Evolutionary conservation across 148 eudicot genomes (phyloP).

Genomic region (Polygonum aviculare): DNA sequence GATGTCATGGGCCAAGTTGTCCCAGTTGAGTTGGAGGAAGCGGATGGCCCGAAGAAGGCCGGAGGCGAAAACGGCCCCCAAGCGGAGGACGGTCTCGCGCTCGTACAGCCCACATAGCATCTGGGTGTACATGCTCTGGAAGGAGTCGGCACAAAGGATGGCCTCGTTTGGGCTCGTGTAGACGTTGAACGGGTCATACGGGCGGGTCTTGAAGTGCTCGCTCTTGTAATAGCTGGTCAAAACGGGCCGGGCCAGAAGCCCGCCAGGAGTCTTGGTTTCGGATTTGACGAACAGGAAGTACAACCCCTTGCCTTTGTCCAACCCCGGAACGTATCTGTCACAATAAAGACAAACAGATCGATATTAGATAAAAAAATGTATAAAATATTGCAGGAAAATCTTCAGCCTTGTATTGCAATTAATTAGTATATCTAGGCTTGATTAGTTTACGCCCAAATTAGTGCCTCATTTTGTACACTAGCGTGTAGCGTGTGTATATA

Average conservation of each 20-base stretch:
- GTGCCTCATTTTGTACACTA: not conserved
- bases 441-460: not conserved
- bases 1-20: slow-evolving; percentile 41
- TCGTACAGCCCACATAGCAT: slow-evolving; percentile 78
- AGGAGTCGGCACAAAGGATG: slow-evolving; percentile 67
- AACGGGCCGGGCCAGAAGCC: slow-evolving; percentile 77
- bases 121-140: slow-evolving; percentile 81
- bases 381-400: not conserved
- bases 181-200: slow-evolving; percentile 66
- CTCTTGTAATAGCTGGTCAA: slow-evolving; percentile 80
- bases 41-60: slow-evolving; percentile 86
- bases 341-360: slow-evolving; percentile 5
- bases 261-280: slow-evolving; percentile 72
- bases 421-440: not conserved
- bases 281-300: slow-evolving; percentile 75
- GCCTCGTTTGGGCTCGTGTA: slow-evolving; percentile 79
- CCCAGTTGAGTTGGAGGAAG: slow-evolving; percentile 76
- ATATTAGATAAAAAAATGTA: not conserved
- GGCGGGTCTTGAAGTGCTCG: slow-evolving; percentile 71
- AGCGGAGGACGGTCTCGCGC: slow-evolving; percentile 49
- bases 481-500: not conserved
- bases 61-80: slow-evolving; percentile 81
- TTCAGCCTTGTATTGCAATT: not conserved
- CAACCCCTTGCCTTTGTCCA: slow-evolving; percentile 76
- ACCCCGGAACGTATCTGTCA: slow-evolving; percentile 66